These are phyloP conservation scores for Rosa rugosa DNA, from an alignment of 306 rosid species.

Conservation along the genomic window DNA sequence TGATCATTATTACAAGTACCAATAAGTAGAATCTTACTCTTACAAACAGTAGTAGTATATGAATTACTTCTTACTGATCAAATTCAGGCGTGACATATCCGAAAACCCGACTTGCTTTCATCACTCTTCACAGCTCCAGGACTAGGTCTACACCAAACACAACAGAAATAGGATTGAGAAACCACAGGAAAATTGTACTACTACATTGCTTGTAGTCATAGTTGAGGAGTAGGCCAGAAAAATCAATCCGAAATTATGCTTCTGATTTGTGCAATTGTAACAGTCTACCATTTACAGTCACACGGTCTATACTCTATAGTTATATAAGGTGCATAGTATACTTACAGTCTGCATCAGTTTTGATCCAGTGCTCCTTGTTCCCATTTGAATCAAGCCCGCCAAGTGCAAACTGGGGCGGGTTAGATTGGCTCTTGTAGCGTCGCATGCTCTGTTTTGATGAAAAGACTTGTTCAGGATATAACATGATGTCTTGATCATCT, in stretches of 20 bases:
- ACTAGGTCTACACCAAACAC: slow-evolving; percentile 60
- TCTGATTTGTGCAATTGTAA: not conserved
- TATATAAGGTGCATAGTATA: not conserved
- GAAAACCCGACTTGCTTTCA: slow-evolving; percentile 27
- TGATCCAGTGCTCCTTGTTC: slow-evolving; percentile 85
- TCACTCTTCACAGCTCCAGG: slow-evolving; percentile 68
- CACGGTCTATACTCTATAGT: not conserved
- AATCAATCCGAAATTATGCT: not conserved
- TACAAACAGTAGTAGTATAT: slow-evolving; percentile 4
- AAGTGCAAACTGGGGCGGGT: slow-evolving; percentile 44
- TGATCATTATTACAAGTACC: slow-evolving; percentile 5
- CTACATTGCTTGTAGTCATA: not conserved
- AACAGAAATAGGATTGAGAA: slow-evolving; percentile 22
- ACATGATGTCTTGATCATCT: slow-evolving; percentile 51
- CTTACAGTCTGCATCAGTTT: slow-evolving; percentile 94
- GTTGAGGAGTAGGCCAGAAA: not conserved
- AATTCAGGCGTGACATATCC: slow-evolving; percentile 8
- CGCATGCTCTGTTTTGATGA: slow-evolving; percentile 44
- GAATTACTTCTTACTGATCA: slow-evolving; percentile 26
- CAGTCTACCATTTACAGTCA: not conserved
- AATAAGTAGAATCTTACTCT: slow-evolving; percentile 29
- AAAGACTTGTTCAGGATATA: slow-evolving; percentile 42
- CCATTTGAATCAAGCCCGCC: slow-evolving; percentile 54
- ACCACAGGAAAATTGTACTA: not conserved
- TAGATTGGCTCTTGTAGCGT: slow-evolving; percentile 49